Evolutionary conservation across 2,329 filamentous ascomycete species (phyloP).

Genomic region (Mollisiaceae sp.): DNA sequence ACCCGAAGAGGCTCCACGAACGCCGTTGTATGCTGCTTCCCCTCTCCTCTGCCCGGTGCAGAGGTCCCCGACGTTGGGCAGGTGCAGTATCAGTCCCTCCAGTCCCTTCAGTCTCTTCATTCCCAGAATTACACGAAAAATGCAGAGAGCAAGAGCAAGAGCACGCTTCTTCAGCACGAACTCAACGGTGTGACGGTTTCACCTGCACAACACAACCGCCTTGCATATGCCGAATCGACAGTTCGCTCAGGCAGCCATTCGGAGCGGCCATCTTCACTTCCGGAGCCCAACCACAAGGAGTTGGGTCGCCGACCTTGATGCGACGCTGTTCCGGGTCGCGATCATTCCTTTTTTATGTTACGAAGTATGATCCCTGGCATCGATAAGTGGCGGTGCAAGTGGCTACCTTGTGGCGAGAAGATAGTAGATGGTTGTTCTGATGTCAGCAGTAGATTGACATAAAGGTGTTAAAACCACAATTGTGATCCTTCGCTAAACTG

Average conservation of each 20-base stretch:
- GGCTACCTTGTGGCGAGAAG: not conserved
- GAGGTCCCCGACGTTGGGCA: not conserved
- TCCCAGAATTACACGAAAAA: not conserved
- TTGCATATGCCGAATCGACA: conserved; percentile 1
- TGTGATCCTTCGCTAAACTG: not conserved
- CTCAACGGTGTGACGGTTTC: not conserved
- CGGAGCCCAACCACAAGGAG: conserved; percentile 6
- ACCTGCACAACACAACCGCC: conserved; percentile 13
- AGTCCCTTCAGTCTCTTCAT: not conserved
- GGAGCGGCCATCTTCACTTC: not conserved
- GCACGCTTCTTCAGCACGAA: not conserved
- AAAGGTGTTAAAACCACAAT: not conserved
- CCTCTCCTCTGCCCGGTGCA: not conserved
- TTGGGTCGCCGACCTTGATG: not conserved
- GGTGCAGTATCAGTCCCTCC: conserved; percentile 31
- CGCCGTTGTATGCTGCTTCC: not conserved
- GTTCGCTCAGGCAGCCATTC: not conserved
- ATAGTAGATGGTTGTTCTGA: not conserved
- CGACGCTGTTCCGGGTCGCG: not conserved
- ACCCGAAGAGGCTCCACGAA: not conserved
- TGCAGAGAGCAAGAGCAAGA: too few relatives aligned
- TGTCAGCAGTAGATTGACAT: not conserved
- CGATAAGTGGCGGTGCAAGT: conserved; percentile 5
- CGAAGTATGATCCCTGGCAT: not conserved
- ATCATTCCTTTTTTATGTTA: not conserved